These are phyloP conservation scores for Suhomyces tanzawaensis DNA, from an alignment of 805 yeast genomes.

Conservation along the genomic window DNA sequence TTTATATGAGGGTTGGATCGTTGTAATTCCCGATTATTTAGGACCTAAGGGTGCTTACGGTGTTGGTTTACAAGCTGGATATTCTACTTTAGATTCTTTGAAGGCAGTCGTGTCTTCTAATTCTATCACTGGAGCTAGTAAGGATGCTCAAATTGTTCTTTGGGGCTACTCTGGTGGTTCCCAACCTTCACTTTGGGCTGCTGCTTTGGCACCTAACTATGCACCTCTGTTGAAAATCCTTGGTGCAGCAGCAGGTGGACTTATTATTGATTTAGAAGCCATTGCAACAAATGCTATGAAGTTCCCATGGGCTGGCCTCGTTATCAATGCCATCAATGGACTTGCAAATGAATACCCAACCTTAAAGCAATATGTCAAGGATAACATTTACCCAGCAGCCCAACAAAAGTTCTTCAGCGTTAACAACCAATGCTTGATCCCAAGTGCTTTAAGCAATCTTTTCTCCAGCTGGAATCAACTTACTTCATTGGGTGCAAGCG, in stretches of 20 bases:
- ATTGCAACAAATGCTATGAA: slow-evolving; percentile 25
- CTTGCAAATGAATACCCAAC: slow-evolving; percentile 30
- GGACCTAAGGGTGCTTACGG: slow-evolving; percentile 20
- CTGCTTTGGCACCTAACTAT: slow-evolving; percentile 20
- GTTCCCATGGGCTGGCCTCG: slow-evolving; percentile 26
- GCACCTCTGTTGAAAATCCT: slow-evolving; percentile 21
- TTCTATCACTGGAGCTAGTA: slow-evolving; percentile 13
- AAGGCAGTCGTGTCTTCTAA: slow-evolving; percentile 15
- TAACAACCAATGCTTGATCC: slow-evolving; percentile 4
- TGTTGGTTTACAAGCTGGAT: slow-evolving; percentile 19
- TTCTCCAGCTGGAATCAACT: neutral
- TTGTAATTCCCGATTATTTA: slow-evolving; percentile 20
- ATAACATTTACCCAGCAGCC: slow-evolving; percentile 5
- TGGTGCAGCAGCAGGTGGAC: slow-evolving; percentile 38
- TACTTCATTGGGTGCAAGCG: neutral
- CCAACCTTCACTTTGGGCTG: slow-evolving; percentile 24
- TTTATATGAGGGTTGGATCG: slow-evolving; percentile 19
- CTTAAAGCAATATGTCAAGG: slow-evolving; percentile 8
- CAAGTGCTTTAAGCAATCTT: neutral
- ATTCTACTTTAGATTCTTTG: slow-evolving; percentile 18
- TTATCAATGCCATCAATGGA: slow-evolving; percentile 29
- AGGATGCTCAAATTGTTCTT: slow-evolving; percentile 14
- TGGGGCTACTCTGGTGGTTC: slow-evolving; percentile 30
- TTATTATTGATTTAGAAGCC: slow-evolving; percentile 30
- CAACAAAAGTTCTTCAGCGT: neutral